Conservation (phyloP, 257 asterid species). For the Osmanthus fragrans region DNA sequence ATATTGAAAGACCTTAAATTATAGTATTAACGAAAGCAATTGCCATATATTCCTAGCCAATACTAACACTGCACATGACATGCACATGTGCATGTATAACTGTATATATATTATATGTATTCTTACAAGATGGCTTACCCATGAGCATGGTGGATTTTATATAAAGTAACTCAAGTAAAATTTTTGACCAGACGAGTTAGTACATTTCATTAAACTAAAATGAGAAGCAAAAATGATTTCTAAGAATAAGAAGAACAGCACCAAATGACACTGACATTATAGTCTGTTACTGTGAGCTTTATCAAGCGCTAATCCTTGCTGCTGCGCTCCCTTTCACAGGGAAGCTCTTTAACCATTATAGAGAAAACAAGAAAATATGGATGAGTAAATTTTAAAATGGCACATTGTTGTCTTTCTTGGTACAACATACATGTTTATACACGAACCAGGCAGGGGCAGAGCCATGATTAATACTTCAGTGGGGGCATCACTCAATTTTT, state of each 20-base stretch:
- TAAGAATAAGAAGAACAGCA: neutral
- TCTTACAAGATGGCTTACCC: conserved; percentile 49
- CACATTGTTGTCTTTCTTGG: neutral
- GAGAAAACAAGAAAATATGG: neutral
- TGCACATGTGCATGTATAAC: neutral
- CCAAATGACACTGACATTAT: conserved; percentile 44
- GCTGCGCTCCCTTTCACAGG: conserved; percentile 96
- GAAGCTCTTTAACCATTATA: conserved; percentile 50
- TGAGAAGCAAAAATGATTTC: neutral
- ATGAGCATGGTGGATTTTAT: conserved; percentile 77
- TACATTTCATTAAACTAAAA: conserved; percentile 14
- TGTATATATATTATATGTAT: too few species aligned
- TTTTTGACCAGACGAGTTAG: conserved; percentile 2
- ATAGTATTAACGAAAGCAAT: neutral
- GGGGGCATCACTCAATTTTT: too few species aligned
- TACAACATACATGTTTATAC: neutral
- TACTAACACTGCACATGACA: neutral
- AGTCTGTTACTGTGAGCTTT: conserved; percentile 86
- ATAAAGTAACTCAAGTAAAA: conserved; percentile 1
- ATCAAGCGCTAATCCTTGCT: conserved; percentile 92
- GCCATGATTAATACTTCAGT: too few species aligned
- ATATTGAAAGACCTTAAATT: neutral
- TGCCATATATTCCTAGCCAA: neutral
- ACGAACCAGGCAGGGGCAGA: too few species aligned
- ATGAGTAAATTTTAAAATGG: conserved; percentile 12